These are phyloP conservation scores for Gaertneriomyces sp. DNA, from an alignment of 192 early-diverging fungal species.

Conservation along the genomic window DNA sequence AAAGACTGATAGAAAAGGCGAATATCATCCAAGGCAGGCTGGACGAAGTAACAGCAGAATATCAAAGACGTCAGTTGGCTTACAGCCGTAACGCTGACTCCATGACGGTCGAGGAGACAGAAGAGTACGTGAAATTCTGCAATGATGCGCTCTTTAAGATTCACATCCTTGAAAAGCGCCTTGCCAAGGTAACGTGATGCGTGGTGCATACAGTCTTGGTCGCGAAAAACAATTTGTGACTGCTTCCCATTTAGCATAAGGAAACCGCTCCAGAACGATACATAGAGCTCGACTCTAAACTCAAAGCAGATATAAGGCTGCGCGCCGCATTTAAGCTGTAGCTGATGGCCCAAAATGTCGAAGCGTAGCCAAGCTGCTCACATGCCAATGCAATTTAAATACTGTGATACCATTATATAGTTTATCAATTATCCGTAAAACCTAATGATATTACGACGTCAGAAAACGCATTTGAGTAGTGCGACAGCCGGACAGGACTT, in stretches of 20 bases:
- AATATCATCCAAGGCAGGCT: constrained; percentile 55
- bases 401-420: no score
- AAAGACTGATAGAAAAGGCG: constrained; percentile 55
- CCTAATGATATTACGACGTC: no score
- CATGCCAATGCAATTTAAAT: no score
- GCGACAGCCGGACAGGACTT: constrained; percentile 1
- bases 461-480: no score
- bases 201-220: background rate
- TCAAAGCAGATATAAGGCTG: constrained; percentile 44
- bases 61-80: constrained; percentile 49
- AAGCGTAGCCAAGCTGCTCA: no score
- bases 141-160: constrained; percentile 59
- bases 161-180: constrained; percentile 57
- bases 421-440: no score
- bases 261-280: constrained; percentile 50
- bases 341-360: no score
- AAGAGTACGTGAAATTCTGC: constrained; percentile 55
- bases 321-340: constrained; percentile 20
- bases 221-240: background rate
- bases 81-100: constrained; percentile 57
- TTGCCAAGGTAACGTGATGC: constrained; percentile 47
- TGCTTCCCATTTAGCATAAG: constrained; percentile 42
- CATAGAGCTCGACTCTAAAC: constrained; percentile 45
- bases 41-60: constrained; percentile 55
- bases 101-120: constrained; percentile 58